Base-by-base conservation (phyloP, 306 rosid species). In the Oxytropis ochrocephala region DNA sequence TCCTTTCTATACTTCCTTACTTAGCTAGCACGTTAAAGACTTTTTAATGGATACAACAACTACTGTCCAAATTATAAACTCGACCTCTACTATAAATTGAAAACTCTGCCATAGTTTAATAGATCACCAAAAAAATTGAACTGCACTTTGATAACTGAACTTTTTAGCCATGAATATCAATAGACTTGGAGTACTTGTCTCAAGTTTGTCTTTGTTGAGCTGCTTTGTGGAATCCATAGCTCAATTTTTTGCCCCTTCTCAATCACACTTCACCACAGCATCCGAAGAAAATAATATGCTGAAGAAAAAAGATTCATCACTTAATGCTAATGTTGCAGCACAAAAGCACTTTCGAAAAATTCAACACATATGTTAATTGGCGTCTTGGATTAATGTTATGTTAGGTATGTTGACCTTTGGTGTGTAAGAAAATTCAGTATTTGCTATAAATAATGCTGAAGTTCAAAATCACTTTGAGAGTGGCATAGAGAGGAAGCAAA, bases 291-390 rank as follows among this genome's bases (percentile, higher is more conserved):
- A n/a, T n/a, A 75, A 17, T 42, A 17, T 12, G 61, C 13, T 19
- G 55, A 52, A 77, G 68, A 48, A 47, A 47, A 47, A 74, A 5
- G 85, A 44, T 72, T 61, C 16, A 6, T 69, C 85, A 41, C 46
- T 5, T 69, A 51, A 17, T 14, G 70, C 77, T 47, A 77, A 73
- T 33, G 77, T 44, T 14, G 67, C 78, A 39, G 77, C 82, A 3
- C 85, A 81, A 57, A 78, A 74, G 49, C 79, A 81, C 66, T 81
- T 81, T 64, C 65, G 82, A 24, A 55, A 77, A 69, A 41, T 81
- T 63, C 82, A 81, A 57, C 67, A 7, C 30, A 67, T n/a, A 14
- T 42, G 82, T 44, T 67, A 69, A 77, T 60, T 60, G 19, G 64
- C 19, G 14, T 57, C 54, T 53, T 43, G 50, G 7, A 14, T 67